Base-by-base conservation (phyloP, 2,329 filamentous ascomycete species). In the Colletotrichum lentis region DNA sequence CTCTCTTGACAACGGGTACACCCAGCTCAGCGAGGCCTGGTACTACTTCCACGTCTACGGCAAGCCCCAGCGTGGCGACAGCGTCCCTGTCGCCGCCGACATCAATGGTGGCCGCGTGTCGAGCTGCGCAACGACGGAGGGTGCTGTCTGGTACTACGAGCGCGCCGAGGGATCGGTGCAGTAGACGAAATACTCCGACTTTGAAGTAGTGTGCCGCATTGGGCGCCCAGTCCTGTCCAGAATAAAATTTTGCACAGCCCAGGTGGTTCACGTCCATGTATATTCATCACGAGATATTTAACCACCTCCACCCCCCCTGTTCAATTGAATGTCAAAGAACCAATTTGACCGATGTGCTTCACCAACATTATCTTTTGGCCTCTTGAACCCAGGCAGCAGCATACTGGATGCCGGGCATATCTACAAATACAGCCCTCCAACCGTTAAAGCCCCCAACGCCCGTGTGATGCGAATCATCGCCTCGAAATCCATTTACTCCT, bases 1-100 rank as follows among this genome's bases (percentile, higher is more conserved):
- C 22, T 84, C 82, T 2, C 73, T 73, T 2, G 88, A 91, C 72
- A 83, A 80, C 64, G 88, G 89, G 1, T 78, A 79, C 70, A 90
- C 87, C 1, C 80, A 84, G 39, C 71, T 91, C 55, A 83, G 76
- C 67, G 89, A 91, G 81, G 81, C 89, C 14, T 91, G 88, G 88
- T 91, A 91, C 74, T 90, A 90, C 73, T 83, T 85, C 75, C 84
- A 90, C 76, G 85, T 86, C 60, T 82, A 81, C 63, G 88, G 88
- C 3, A 76, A 81, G 18, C 83, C 87, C 7, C 89, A 90, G 77
- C 77, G 82, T 62, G 80, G 79, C 2, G 76, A 83, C 47, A 81
- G 78, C 11, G 73, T 85, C 27, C 80, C 82, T 5, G 74, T 82
- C 11, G 73, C 77, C n/a, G 79, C 80, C 8, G 77, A 78, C 62